Conservation (phyloP, 768 basidiomycete genomes). For the Auriscalpium microsporum region DNA sequence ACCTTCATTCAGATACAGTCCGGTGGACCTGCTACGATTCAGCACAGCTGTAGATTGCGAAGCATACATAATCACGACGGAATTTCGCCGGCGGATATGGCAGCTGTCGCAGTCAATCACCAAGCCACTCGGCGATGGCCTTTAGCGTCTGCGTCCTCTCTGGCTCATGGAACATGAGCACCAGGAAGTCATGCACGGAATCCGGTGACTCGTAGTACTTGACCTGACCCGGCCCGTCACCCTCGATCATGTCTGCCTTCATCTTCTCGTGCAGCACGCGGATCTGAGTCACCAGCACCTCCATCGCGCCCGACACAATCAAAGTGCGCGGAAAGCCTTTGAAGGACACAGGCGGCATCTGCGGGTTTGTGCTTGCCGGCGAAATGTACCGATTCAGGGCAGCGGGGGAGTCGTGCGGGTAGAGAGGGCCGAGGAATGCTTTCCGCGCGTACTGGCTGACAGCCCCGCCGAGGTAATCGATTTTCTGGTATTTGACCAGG, state of each 20-base stretch:
- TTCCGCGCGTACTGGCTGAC: background rate
- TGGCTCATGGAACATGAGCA: constrained; percentile 43
- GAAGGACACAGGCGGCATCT: background rate
- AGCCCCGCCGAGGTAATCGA: background rate
- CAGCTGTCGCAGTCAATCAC: background rate
- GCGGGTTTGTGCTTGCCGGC: background rate
- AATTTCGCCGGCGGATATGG: too few species aligned
- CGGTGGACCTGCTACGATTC: too few species aligned
- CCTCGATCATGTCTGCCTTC: background rate
- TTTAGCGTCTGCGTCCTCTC: constrained; percentile 39
- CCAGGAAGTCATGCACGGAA: constrained; percentile 39
- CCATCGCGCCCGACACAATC: background rate
- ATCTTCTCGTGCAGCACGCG: background rate
- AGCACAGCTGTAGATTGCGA: too few species aligned
- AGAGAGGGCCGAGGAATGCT: background rate
- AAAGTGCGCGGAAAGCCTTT: background rate
- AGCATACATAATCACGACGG: too few species aligned
- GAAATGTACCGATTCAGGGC: background rate
- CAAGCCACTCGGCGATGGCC: constrained; percentile 40
- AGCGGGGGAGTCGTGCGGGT: background rate
- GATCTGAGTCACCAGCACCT: background rate
- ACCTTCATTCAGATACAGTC: too few species aligned
- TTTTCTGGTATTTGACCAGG: background rate
- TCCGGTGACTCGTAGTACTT: constrained; percentile 1
- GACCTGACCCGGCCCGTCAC: background rate